These are phyloP conservation scores for Heracleum sosnowskyi DNA, from an alignment of 129 eudicot genomes.

Conservation along the genomic window DNA sequence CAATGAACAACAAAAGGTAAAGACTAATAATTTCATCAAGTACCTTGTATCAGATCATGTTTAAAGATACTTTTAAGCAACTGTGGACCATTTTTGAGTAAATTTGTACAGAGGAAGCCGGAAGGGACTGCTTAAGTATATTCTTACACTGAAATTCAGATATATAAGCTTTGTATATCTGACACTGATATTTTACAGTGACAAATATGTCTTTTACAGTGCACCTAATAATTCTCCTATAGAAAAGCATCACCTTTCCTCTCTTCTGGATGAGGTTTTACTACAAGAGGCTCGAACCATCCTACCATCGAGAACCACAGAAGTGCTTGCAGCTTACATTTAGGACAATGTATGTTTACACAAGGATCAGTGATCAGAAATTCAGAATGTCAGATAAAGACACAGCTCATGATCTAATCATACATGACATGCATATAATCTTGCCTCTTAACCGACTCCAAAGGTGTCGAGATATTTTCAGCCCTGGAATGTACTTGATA, in stretches of 20 bases:
- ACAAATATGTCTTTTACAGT: background rate
- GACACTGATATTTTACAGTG: background rate
- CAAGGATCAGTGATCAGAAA: background rate
- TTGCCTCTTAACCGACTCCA: background rate
- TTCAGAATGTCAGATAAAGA: background rate
- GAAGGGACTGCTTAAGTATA: background rate
- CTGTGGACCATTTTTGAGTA: background rate
- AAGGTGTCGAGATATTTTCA: background rate
- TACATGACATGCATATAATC: background rate
- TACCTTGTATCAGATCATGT: background rate
- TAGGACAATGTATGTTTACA: background rate
- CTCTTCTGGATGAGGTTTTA: constrained; percentile 7
- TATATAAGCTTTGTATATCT: background rate
- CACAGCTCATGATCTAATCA: background rate
- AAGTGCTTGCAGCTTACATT: background rate
- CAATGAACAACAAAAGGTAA: background rate
- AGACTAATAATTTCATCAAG: background rate
- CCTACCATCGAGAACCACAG: background rate
- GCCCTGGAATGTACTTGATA: background rate
- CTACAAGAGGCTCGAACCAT: background rate
- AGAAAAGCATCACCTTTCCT: background rate
- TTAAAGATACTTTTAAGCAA: background rate
- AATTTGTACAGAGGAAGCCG: background rate
- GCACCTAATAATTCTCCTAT: background rate
- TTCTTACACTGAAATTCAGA: background rate